Conservation (phyloP, 257 asterid species). For the Cordia subcordata region DNA sequence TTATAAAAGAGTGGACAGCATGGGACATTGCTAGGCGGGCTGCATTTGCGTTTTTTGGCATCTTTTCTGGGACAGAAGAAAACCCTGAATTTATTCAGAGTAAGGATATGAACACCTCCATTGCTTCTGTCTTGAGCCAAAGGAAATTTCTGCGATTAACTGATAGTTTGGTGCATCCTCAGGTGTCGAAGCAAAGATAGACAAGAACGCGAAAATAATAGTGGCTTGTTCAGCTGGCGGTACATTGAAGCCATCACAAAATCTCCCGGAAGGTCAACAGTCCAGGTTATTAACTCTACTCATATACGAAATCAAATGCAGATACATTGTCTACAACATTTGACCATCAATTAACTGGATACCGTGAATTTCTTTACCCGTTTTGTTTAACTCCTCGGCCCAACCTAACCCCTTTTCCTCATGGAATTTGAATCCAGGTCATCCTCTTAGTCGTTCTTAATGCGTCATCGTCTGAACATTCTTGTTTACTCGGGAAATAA, state of each 20-base stretch:
- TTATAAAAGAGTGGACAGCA: slow-evolving; percentile 97
- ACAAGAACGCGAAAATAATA: slow-evolving; percentile 70
- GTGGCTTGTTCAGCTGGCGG: slow-evolving; percentile 95
- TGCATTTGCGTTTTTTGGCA: slow-evolving; percentile 95
- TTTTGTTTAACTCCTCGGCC: too few relatives aligned
- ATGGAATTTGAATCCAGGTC: too few relatives aligned
- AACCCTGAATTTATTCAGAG: slow-evolving; percentile 79
- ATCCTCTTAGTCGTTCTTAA: too few relatives aligned
- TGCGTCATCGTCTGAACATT: not conserved
- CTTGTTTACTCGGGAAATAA: not conserved
- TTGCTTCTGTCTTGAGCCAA: not conserved
- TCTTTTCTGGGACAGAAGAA: slow-evolving; percentile 90
- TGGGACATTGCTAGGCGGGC: slow-evolving; percentile 97
- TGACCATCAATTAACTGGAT: too few relatives aligned
- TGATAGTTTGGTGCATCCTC: slow-evolving; percentile 19
- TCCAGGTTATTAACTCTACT: slow-evolving; percentile 44
- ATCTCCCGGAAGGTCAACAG: slow-evolving; percentile 88
- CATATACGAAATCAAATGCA: too few relatives aligned
- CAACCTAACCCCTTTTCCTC: too few relatives aligned
- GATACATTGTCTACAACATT: too few relatives aligned
- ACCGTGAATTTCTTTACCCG: too few relatives aligned
- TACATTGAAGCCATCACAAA: slow-evolving; percentile 73
- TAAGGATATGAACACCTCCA: slow-evolving; percentile 13
- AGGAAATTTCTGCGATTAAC: not conserved
- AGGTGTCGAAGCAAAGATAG: slow-evolving; percentile 78